A percentile compares a stretch with the other conserved stretches of the same genome.
Conservation (phyloP, 306 rosid species). For the Canavalia gladiata region DNA sequence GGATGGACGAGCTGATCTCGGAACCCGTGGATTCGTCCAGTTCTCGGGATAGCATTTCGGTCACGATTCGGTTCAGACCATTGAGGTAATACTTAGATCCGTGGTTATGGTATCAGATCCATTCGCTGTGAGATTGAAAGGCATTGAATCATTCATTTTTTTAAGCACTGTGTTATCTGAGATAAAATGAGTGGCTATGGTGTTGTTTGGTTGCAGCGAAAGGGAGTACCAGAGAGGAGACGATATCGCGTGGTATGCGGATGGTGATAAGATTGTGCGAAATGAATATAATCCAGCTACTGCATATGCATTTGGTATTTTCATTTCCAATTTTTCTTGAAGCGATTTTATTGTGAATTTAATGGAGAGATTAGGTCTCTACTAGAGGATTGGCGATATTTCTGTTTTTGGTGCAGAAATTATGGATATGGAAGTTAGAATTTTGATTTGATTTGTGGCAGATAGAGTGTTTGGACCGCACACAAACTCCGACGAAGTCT, state of each 20-base stretch:
- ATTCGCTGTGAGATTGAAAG: constrained; percentile 30
- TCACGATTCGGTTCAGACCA: constrained; percentile 96
- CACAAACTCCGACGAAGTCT: constrained; percentile 78
- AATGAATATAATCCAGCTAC: constrained; percentile 85
- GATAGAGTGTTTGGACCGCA: constrained; percentile 95
- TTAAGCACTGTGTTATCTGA: constrained; percentile 30
- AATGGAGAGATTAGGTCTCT: constrained; percentile 22
- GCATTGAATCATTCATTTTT: constrained; percentile 32
- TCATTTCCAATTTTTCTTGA: neutral
- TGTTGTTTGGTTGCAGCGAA: constrained; percentile 70
- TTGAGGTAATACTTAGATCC: constrained; percentile 92
- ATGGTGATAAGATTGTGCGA: constrained; percentile 91
- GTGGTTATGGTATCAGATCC: constrained; percentile 63
- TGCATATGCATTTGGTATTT: constrained; percentile 92
- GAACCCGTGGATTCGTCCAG: constrained; percentile 66
- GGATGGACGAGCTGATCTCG: constrained; percentile 72
- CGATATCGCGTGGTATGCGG: constrained; percentile 94
- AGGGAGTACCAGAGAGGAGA: constrained; percentile 97
- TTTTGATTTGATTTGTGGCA: constrained; percentile 63
- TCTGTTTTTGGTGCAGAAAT: constrained; percentile 39
- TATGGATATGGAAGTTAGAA: constrained; percentile 43
- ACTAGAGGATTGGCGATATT: constrained; percentile 9
- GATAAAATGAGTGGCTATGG: constrained; percentile 50
- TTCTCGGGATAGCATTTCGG: constrained; percentile 89
- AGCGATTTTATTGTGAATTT: constrained; percentile 28